Evolutionary conservation across 176 grass and related monocot genomes (phyloP).

Genomic region (Oryza nivara): DNA sequence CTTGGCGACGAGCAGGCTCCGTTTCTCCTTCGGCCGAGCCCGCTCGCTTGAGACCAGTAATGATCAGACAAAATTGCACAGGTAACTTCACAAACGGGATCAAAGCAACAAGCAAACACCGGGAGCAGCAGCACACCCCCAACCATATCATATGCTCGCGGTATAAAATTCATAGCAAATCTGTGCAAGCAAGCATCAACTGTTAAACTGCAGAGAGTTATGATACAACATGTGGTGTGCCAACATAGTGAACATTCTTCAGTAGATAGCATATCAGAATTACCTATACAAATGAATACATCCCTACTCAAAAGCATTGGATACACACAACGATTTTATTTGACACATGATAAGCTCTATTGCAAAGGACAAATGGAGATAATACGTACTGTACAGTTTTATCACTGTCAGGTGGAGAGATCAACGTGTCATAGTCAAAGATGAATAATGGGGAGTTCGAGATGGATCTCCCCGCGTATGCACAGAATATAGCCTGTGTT

Average conservation of each 20-base stretch:
- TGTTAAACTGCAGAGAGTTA: not conserved
- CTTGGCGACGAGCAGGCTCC: too few species aligned
- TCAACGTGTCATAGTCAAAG: not conserved
- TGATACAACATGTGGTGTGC: not conserved
- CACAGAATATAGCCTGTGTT: not conserved
- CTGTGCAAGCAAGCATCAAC: too few species aligned
- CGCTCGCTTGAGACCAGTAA: too few species aligned
- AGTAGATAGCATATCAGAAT: not conserved
- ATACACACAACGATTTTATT: not conserved
- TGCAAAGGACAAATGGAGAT: not conserved
- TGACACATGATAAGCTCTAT: slow-evolving; percentile 1
- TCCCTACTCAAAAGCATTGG: not conserved
- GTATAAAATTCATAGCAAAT: too few species aligned
- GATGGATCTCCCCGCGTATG: slow-evolving; percentile 6
- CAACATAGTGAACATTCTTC: not conserved
- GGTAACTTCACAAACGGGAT: too few species aligned
- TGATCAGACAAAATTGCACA: too few species aligned
- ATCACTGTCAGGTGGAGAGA: not conserved
- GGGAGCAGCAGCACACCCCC: too few species aligned
- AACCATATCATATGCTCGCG: too few species aligned
- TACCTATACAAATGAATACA: not conserved
- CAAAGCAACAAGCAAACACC: too few species aligned
- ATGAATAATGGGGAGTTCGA: slow-evolving; percentile 15
- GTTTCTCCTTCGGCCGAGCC: too few species aligned
- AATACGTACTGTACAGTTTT: slow-evolving; percentile 26